Evolutionary conservation across 202 grass and related monocot species (phyloP), one percentile per base, ranked within the genome.

Genomic region (Brachypodium distachyon): DNA sequence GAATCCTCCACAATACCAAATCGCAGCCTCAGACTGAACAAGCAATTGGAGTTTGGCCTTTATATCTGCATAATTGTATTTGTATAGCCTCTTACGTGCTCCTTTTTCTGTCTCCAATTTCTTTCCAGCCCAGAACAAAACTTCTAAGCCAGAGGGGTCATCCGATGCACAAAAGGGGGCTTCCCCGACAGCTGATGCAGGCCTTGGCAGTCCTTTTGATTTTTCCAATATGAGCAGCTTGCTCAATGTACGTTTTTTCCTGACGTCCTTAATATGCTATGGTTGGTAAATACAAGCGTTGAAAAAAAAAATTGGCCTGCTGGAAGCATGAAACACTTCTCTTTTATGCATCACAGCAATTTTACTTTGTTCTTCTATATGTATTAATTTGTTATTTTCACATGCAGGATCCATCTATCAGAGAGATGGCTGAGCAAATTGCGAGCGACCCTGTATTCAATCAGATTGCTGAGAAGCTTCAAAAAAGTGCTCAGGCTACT

Each of bases 371-470:
- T 40, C 7, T 55, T 70, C 4, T 43, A 13, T 39, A 56, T 46
- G 12, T 70, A 49, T 56, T 74, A 82, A 50, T 51, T 33, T 65
- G n/a, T 9, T 37, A 26, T 85, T 62, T 26, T 70, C 31, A 71
- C 71, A 14, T 87, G 31, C 61, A 97, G 94, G 94, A 97, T 67
- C 94, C 94, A 73, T 88, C 89, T 12, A 94, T 97, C 77, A 92
- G 80, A 57, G 91, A 97, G 76, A 97, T 94, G 91, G 94, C 89
- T 9, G 89, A 97, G 43, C 91, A 94, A 76, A 97, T 97, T 34
- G 86, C 89, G 2, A 85, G 49, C 49, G 89, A 92, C 28, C 94
- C 94, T 70, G 80, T 88, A 43, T 97, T 97, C 80, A 94, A 71
- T 48, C 89, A 97, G 87, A 94, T 97, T 91, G 94, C 91, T 6